A percentile compares a stretch with the other conserved stretches of the same genome.
phyloP scores from a whole-genome alignment of 139 green algal genomes.

The Auxenochlorella pyrenoidosa region DNA sequence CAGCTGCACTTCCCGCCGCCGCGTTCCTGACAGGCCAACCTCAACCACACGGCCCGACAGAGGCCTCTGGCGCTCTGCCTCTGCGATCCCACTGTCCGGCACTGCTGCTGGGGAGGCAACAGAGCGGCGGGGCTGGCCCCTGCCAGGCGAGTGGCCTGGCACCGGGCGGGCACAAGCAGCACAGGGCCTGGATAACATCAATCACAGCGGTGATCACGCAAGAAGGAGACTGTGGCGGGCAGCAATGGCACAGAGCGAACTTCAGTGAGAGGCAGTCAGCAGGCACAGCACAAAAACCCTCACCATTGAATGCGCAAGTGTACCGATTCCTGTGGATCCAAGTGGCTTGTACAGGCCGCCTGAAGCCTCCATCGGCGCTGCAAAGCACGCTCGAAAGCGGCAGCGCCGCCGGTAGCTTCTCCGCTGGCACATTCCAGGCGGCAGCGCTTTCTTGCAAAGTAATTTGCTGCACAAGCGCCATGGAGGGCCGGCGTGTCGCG shows the following conservation, averaged over 20 bases:
- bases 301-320: too few relatives aligned
- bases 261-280: too few relatives aligned
- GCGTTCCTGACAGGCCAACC: not conserved
- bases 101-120: not conserved
- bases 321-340: too few relatives aligned
- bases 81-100: not conserved
- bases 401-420: too few relatives aligned
- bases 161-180: not conserved
- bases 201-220: not conserved
- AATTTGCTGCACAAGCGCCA: not conserved
- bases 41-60: not conserved
- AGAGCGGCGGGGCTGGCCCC: not conserved
- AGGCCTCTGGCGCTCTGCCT: not conserved
- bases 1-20: not conserved
- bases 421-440: too few relatives aligned
- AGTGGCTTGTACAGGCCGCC: too few relatives aligned
- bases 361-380: too few relatives aligned
- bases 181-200: not conserved
- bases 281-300: too few relatives aligned
- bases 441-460: not conserved
- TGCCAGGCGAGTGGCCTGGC: not conserved
- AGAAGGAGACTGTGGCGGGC: not conserved
- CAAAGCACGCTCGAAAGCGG: too few relatives aligned
- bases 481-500: conserved; percentile 61
- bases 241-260: too few relatives aligned